A percentile compares a stretch with the other conserved stretches of the same genome.
Evolutionary conservation across 2,329 filamentous ascomycete species (phyloP).

Genomic region (Fusarium cyanostomum): DNA sequence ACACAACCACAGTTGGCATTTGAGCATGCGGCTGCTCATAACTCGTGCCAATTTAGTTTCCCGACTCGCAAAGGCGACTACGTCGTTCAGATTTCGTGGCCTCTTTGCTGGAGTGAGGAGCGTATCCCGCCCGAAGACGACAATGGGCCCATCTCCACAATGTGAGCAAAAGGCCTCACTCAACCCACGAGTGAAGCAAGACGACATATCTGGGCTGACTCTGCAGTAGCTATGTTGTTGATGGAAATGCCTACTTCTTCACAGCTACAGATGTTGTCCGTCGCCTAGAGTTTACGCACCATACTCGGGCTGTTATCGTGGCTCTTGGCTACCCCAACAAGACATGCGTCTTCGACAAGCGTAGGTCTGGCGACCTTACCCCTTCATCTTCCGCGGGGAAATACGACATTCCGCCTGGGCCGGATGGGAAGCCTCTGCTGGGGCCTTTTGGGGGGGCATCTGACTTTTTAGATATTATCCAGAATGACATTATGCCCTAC

Average conservation of each 20-base stretch:
- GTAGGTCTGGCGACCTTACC: constrained; percentile 45
- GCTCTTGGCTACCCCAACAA: constrained; percentile 46
- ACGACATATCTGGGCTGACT: background rate
- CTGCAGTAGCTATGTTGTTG: constrained; percentile 44
- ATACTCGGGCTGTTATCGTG: constrained; percentile 43
- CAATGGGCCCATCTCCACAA: constrained; percentile 28
- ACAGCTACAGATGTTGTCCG: constrained; percentile 44
- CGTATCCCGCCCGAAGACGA: constrained; percentile 28
- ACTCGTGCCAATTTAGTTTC: constrained; percentile 31
- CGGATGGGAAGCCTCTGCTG: constrained; percentile 31
- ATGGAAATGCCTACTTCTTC: constrained; percentile 49
- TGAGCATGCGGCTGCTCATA: constrained; percentile 20
- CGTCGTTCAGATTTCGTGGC: constrained; percentile 44
- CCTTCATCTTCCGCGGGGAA: constrained; percentile 31
- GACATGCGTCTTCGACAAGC: constrained; percentile 41
- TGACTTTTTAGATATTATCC: constrained; percentile 55
- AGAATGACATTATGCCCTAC: constrained; percentile 49
- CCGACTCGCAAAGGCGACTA: constrained; percentile 39
- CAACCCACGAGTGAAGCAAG: too few relatives aligned
- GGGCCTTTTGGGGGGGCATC: constrained; percentile 53
- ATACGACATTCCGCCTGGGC: constrained; percentile 33
- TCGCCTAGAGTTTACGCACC: constrained; percentile 39
- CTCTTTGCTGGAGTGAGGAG: constrained; percentile 39
- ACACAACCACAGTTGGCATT: background rate
- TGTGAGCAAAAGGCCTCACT: constrained; percentile 40